phyloP scores from a whole-genome alignment of 345 rosid genomes.

The Luvunga scandens region DNA sequence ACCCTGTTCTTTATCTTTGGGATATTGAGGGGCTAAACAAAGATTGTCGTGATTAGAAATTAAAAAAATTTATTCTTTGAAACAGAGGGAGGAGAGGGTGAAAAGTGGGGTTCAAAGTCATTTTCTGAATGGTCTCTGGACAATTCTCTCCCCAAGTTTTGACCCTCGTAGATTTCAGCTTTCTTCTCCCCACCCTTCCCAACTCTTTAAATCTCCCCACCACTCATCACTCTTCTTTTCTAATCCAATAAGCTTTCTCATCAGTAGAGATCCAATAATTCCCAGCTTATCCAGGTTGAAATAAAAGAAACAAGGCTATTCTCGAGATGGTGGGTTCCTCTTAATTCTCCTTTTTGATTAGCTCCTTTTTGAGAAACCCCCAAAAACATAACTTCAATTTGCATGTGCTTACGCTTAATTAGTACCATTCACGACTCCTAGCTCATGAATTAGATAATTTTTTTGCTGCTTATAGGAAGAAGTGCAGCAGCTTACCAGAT shows the following conservation, averaged over 20 bases:
- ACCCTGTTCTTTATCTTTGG: background rate
- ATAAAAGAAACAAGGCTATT: background rate
- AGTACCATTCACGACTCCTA: too few species aligned
- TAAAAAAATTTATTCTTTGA: background rate
- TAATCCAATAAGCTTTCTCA: conserved; percentile 12
- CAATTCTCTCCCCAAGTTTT: conserved; percentile 40
- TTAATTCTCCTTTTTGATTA: background rate
- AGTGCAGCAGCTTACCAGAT: conserved; percentile 34
- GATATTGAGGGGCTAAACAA: background rate
- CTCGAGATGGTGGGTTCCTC: conserved; percentile 56
- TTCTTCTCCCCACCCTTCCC: conserved; percentile 10
- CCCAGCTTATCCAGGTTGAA: conserved; percentile 7
- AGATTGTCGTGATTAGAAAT: conserved; percentile 2
- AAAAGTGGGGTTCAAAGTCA: conserved; percentile 30
- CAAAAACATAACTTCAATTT: background rate
- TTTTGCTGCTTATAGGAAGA: conserved; percentile 40
- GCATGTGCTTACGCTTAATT: background rate
- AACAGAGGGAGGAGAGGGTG: background rate
- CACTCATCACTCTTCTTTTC: conserved; percentile 32
- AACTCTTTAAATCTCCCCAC: conserved; percentile 39
- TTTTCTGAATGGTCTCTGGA: conserved; percentile 40
- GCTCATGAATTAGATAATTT: too few species aligned
- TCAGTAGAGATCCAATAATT: conserved; percentile 22
- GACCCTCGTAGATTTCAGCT: background rate
- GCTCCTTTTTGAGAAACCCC: background rate